Evolutionary conservation across 768 basidiomycete genomes (phyloP), one percentile per base, ranked within the genome.

Genomic region (Clitopilus hobsonii): DNA sequence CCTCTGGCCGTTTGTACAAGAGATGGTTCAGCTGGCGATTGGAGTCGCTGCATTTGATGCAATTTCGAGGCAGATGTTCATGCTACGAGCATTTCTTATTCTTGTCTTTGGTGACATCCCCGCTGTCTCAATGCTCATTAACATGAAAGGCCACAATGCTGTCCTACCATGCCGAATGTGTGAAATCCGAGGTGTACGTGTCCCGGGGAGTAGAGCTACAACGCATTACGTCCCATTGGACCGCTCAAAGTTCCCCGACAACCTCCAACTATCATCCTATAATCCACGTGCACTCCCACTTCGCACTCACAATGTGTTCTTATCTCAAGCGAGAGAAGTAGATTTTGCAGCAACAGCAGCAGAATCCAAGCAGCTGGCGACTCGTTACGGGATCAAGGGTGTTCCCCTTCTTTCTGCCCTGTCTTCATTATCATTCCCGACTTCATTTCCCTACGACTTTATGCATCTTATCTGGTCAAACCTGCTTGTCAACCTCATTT

Each of bases 381-480:
- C 60, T 49, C 20, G 57, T 20, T 65, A 58, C 24, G 71, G 73
- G 11, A 65, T 71, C 54, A 68, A 69, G n/a, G 67, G 64, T 23
- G 13, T 61, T 18, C 56, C 72, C 2, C 30, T 69, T 1, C 66
- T 74, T 13, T 1, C 23, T 14, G 11, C 24, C 13, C 65, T 78
- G 1, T 51, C 60, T 1, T 74, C 70, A 0, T 54, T 78, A 20
- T 61, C 62, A 5, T 73, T 77, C 56, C 72, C 79, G 0, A 0
- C 18, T 3, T 73, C 73, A 13, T 74, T 77, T 20, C 77, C 77
- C 0, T 71, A 73, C 56, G 78, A 82, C 51, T 76, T 79, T 63
- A 79, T 81, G 74, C 79, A 83, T 51, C 66, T 77, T 0, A 63
- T 80, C 22, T 74, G 63, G 59, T 76, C 78, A 56, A 81, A 81